Evolutionary conservation across 148 eudicot genomes (phyloP).

Genomic region (Gaultheria prostrata): DNA sequence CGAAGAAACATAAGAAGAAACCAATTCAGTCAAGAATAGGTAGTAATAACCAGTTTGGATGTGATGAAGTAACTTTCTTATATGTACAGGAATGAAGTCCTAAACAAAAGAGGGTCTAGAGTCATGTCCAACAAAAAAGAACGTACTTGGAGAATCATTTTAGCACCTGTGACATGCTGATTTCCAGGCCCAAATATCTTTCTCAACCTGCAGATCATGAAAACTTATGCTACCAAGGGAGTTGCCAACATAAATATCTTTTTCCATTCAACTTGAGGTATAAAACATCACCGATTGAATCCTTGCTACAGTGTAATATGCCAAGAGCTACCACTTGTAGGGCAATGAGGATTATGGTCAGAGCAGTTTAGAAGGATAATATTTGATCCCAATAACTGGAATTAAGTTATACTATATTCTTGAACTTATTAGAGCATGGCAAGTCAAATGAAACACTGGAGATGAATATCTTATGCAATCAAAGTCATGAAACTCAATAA

Average conservation of each 20-base stretch:
- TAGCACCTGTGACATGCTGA: constrained; percentile 98
- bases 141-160: constrained; percentile 94
- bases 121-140: not conserved
- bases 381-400: not conserved
- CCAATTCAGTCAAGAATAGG: too few relatives aligned
- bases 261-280: not conserved
- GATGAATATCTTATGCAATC: not conserved
- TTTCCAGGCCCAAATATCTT: constrained; percentile 98
- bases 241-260: not conserved
- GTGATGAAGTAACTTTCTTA: too few relatives aligned
- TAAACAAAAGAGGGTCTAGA: not conserved
- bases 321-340: not conserved
- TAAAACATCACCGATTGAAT: not conserved
- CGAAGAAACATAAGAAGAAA: too few relatives aligned
- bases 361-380: not conserved
- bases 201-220: constrained; percentile 66
- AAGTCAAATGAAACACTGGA: not conserved
- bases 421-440: not conserved
- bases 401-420: not conserved
- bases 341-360: not conserved
- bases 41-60: too few relatives aligned
- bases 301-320: not conserved
- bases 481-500: too few relatives aligned
- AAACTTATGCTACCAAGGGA: not conserved
- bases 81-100: not conserved